Evolutionary conservation across 306 rosid genomes (phyloP), one percentile per base, ranked within the genome.

Genomic region (Dalbergia oliveri): DNA sequence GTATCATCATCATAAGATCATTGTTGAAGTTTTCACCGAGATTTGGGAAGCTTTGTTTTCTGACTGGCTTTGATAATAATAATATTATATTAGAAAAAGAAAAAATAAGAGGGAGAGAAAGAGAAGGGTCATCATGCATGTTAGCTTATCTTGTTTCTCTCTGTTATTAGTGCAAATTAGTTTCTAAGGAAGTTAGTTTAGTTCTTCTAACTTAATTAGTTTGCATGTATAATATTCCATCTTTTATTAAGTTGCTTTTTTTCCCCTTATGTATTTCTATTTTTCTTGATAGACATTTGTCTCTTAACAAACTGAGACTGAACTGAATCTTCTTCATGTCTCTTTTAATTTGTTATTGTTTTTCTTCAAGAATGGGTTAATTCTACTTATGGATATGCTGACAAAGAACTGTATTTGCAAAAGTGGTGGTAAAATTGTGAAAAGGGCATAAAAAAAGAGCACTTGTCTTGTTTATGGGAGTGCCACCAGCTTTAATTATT

Each of bases 21-120:
- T 95, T 76, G 87, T 91, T 59, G 89, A 95, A 79, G 99, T 93
- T 10, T 95, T 90, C 84, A 87, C 88, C 0, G 99, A 93, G 97
- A 93, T 95, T 87, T 91, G 89, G 96, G 98, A 93, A 61, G 93
- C 98, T 75, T 53, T 95, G 71, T 95, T 93, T 77, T 86, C 93
- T 43, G 87, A 90, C 66, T 89, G 93, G 93, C 79, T 87, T 69
- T 88, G 76, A 14, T 12, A 57, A 23, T 49, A 14, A 14, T 53
- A 53, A 2, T 54, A 54, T 54, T 54, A 16, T 54, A 14, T 69
- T 9, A 16, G 33, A 9, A 37, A 65, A 16, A 64, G 10, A 3
- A 26, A 4, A 12, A 21, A 47, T 5, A 54, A 54, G 14, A 47
- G 10, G 53, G 10, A 11, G 53, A 11, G 4, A 43, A 47, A 54